These are phyloP conservation scores for Amoebophrya sp. DNA, from an alignment of 169 alveolate genomes.

Conservation along the genomic window DNA sequence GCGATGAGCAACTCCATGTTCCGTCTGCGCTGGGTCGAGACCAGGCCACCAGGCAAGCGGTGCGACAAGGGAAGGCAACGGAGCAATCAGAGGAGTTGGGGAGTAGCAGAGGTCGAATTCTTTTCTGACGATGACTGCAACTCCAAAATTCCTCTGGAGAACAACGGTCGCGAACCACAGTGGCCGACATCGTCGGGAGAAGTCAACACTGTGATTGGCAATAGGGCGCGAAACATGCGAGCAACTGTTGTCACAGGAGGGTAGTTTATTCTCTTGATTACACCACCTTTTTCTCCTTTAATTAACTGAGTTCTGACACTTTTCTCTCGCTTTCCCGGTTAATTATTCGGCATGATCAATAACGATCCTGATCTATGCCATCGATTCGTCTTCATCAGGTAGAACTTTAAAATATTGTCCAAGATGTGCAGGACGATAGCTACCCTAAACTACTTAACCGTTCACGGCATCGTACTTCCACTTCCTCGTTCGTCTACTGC, in stretches of 20 bases:
- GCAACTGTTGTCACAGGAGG: neutral
- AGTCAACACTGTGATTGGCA: neutral
- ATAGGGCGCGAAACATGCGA: neutral
- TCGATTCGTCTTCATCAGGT: too few relatives aligned
- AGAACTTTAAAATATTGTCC: too few relatives aligned
- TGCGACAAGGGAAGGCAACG: neutral
- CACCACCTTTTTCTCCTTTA: too few relatives aligned
- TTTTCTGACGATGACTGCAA: constrained; percentile 20
- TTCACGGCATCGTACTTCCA: too few relatives aligned
- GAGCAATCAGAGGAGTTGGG: constrained; percentile 7
- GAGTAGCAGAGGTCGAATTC: neutral
- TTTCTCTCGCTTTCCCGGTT: too few relatives aligned
- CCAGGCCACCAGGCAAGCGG: neutral
- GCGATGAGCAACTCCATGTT: neutral
- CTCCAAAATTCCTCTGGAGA: neutral
- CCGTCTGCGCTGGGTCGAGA: neutral
- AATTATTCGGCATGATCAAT: too few relatives aligned
- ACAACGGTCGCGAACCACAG: neutral
- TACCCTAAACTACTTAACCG: too few relatives aligned
- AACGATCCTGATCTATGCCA: too few relatives aligned
- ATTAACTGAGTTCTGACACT: too few relatives aligned
- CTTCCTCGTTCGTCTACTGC: too few relatives aligned
- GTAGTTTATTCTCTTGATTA: too few relatives aligned
- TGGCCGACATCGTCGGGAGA: neutral
- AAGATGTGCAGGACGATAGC: too few relatives aligned